Evolutionary conservation across 352 stramenopile genomes (phyloP), one percentile per base, ranked within the genome.

Genomic region (Phytophthora meadii): DNA sequence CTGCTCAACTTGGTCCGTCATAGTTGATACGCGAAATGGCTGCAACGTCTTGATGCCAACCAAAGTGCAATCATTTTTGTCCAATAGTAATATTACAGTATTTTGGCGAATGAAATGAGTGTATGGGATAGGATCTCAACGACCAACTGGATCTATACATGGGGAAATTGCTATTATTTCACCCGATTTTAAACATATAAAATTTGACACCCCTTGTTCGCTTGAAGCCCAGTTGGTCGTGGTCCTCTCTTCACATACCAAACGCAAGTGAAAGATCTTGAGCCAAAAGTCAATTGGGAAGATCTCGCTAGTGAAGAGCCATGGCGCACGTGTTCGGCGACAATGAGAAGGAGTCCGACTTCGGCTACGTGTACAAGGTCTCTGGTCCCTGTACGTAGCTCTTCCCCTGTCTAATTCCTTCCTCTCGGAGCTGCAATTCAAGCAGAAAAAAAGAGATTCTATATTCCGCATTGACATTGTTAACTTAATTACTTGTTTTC

Each of bases 351-450:
- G 88, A 95, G 62, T 84, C 91, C 25, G 97, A 99, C 86, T 99
- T 99, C 88, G 98, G 98, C 66, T 99, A 99, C 75, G 98, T 99
- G 65, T 98, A 98, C 81, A 99, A 99, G 79, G 98, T 99, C 57
- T 99, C 97, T 51, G 98, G 98, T 56, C 98, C 98, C 53, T 84
- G 91, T 97, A 91, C 70, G 89, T 91, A 59, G 14, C 37, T 19
- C 44, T n/a, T n/a, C 28, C 39, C 28, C 41, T 49, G 17, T 28
- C 32, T 30, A 36, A 36, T 36, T 36, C 9, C 19, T 11, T 45
- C 11, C 15, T 12, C 9, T 36, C 3, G 11, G 30, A 12, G 30
- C 9, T 14, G 4, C 8, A 14, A 36, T 36, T 3, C 36, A 6
- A 37, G 41, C 28, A 42, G n/a, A 24, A 53, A 61, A 17, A 6